A percentile compares a stretch with the other conserved stretches of the same genome.
Conservation (phyloP, 345 rosid species). For the Streptanthus diversifolius region DNA sequence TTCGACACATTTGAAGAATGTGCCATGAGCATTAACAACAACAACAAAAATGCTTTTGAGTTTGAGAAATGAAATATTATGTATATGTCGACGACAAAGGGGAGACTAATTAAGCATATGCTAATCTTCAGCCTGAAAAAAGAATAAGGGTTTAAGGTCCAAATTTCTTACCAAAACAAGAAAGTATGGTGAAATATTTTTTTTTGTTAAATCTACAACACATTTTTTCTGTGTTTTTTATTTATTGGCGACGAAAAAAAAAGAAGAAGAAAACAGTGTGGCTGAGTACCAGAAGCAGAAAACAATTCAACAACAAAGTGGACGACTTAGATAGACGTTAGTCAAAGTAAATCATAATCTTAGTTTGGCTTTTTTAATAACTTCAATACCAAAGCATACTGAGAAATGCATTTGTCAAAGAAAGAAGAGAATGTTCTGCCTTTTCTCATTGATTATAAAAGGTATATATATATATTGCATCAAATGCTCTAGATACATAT, state of each 20-base stretch:
- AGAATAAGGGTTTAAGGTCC: too few relatives aligned
- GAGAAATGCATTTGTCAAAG: neutral
- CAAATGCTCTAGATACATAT: neutral
- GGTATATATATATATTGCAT: neutral
- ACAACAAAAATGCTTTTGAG: neutral
- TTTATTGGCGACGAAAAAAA: neutral
- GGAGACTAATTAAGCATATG: neutral
- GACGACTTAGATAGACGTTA: neutral
- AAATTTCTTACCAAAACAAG: too few relatives aligned
- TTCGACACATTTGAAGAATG: neutral
- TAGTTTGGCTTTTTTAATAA: neutral
- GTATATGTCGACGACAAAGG: neutral
- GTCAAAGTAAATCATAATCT: neutral
- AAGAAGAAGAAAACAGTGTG: neutral
- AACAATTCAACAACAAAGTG: constrained; percentile 16
- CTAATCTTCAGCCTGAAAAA: neutral
- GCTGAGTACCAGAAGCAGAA: neutral
- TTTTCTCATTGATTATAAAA: neutral
- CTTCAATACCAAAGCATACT: neutral
- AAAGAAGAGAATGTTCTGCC: neutral
- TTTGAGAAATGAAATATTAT: neutral
- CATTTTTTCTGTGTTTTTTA: neutral
- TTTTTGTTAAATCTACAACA: neutral
- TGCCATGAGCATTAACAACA: neutral
- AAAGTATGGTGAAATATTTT: too few relatives aligned